Evolutionary conservation across 352 stramenopile genomes (phyloP), one percentile per base, ranked within the genome.

Genomic region (Phytophthora tubulina): DNA sequence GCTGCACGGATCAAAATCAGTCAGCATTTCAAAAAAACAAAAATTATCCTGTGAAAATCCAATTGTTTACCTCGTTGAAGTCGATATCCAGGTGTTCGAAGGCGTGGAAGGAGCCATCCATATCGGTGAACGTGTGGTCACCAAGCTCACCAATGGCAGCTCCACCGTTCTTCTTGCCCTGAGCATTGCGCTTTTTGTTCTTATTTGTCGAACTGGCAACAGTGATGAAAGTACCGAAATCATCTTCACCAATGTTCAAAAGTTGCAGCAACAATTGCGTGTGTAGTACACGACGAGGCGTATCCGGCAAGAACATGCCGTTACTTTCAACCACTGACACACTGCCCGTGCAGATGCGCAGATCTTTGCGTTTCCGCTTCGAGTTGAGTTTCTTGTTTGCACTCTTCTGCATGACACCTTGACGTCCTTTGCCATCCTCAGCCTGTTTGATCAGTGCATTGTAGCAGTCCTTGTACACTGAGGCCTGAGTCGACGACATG

Each of bases 41-140:
- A 56, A 48, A 2, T 27, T 41, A 44, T 11, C 35, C 10, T 56
- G 13, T 39, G 7, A 54, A 38, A 36, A 62, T 13, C 11, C 14
- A 56, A 51, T 48, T 39, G 4, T 13, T 42, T 58, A 92, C 85
- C 80, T 91, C 88, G 60, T 93, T 94, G 58, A 96, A 94, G 67
- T 96, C 88, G 58, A 96, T 91, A 49, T 96, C 88, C n/a, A 94
- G 76, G 54, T 94, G 83, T 53, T 93, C 88, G 42, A 96, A 93
- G 14, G 84, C 76, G 53, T 95, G 85, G 65, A 93, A 87, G 0
- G 85, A 88, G 11, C 73, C 75, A 38, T 90, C 88, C 67, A 92
- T 81, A 44, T 92, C 83, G 51, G 76, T 72, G 53, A 89, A 86
- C 32, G 74, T 39, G 15, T 82, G 64, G 3, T 72, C 70, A 13